phyloP scores from a whole-genome alignment of 306 rosid species.

The Malus asiatica region DNA sequence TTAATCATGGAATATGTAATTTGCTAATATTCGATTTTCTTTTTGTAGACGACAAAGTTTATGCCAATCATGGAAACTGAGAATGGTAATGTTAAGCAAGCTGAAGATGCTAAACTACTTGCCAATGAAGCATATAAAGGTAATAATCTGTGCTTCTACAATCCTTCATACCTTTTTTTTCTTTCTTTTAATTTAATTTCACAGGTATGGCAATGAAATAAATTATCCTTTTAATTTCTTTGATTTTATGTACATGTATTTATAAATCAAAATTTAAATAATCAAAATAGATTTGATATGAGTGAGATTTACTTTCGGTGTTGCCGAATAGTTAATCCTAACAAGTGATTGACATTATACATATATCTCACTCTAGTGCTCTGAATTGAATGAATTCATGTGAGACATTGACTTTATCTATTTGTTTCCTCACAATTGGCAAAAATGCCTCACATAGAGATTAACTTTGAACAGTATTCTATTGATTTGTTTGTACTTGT shows the following conservation, averaged over 20 bases:
- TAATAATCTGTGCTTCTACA: conserved; percentile 22
- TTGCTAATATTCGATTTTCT: conserved; percentile 22
- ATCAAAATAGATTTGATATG: background rate
- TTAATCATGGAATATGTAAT: conserved; percentile 18
- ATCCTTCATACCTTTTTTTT: background rate
- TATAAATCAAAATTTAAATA: background rate
- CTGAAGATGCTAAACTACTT: conserved; percentile 69
- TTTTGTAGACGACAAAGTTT: conserved; percentile 22
- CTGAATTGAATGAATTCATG: background rate
- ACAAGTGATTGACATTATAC: background rate
- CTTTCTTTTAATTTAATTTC: background rate
- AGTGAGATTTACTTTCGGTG: background rate
- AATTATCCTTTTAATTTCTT: conserved; percentile 6
- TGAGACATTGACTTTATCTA: background rate
- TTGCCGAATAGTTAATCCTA: background rate
- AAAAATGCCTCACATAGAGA: background rate
- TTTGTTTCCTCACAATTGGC: background rate
- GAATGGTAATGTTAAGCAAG: conserved; percentile 41
- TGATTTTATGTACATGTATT: background rate
- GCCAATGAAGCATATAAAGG: conserved; percentile 89
- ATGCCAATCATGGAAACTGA: conserved; percentile 51
- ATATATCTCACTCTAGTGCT: background rate
- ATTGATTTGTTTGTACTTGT: conserved; percentile 11
- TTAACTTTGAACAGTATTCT: conserved; percentile 6
- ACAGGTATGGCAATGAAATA: background rate